These are phyloP conservation scores for Lipomyces japonicus DNA, from an alignment of 805 yeast genomes.

Conservation along the genomic window DNA sequence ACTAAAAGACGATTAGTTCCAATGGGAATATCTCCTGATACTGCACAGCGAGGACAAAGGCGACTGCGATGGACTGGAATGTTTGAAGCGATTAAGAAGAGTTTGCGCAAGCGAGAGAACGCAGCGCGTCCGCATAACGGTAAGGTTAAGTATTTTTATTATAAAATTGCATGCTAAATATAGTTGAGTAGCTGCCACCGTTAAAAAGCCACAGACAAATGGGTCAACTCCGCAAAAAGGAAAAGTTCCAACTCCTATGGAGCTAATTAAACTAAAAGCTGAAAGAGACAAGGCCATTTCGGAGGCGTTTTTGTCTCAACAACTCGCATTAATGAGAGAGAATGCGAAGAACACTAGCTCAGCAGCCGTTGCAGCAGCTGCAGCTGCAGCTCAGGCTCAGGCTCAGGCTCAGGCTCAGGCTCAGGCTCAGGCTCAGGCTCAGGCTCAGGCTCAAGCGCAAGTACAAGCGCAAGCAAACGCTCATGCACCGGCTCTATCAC, in stretches of 20 bases:
- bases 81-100: conserved; percentile 91
- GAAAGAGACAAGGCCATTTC: conserved; percentile 84
- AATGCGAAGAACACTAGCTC: conserved; percentile 20
- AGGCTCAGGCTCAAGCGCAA: conserved; percentile 28
- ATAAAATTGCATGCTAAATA: background rate
- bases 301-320: conserved; percentile 48
- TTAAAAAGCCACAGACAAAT: background rate
- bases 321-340: conserved; percentile 21
- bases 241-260: conserved; percentile 73
- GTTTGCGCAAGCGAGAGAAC: conserved; percentile 79
- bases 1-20: conserved; percentile 89
- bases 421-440: conserved; percentile 11
- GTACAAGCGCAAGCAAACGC: conserved; percentile 26
- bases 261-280: conserved; percentile 72
- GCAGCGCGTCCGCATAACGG: background rate
- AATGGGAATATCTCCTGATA: conserved; percentile 86
- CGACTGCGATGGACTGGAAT: conserved; percentile 93
- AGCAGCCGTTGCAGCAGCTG: conserved; percentile 30
- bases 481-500: conserved; percentile 36
- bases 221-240: conserved; percentile 1
- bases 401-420: conserved; percentile 9
- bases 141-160: background rate
- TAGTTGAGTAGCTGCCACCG: background rate
- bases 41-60: conserved; percentile 82
- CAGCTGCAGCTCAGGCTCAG: conserved; percentile 18